Evolutionary conservation across 345 rosid genomes (phyloP), one percentile per base, ranked within the genome.

Genomic region (Brassica napus): DNA sequence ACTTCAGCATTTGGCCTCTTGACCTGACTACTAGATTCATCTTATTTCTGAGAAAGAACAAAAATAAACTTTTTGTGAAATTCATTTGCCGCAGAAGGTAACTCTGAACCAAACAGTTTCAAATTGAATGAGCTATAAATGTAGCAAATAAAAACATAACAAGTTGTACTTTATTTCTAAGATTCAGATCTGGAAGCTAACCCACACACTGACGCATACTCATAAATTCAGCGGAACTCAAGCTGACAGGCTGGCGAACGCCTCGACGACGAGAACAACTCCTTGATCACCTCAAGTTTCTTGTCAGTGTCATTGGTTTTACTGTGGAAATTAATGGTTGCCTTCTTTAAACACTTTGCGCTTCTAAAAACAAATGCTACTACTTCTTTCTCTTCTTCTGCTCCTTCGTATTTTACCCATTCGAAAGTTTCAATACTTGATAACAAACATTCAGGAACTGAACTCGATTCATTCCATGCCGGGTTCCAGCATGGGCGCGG

Each of bases 251-350:
- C 14, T 18, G 52, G 64, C 3, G 75, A 61, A 47, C 18, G 0
- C 24, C 15, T 44, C 0, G 78, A 7, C 14, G 54, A 65, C 55
- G 67, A 3, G 65, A 8, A 18, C 15, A 74, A 74, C 35, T 74
- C 71, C 65, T 65, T 54, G 7, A 74, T 5, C 78, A 74, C 37
- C 71, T 74, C 65, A 34, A 21, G 63, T 54, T 65, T 74, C 65
- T 54, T 74, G 7, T 14, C 2, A 0, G 2, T 4, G 52, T 65
- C 77, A 4, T 9, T 67, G 8, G 8, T 35, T 1, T 24, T 0
- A 68, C 31, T 6, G 10, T 21, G 10, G 34, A 7, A n/a, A 1
- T 23, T 10, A 59, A 59, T 9, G 30, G 44, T 39, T 37, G 8
- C 79, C 16, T 55, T 42, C 57, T 67, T 67, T 23, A 75, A 26